phyloP scores from a whole-genome alignment of 306 rosid genomes.

The Argentina anserina region DNA sequence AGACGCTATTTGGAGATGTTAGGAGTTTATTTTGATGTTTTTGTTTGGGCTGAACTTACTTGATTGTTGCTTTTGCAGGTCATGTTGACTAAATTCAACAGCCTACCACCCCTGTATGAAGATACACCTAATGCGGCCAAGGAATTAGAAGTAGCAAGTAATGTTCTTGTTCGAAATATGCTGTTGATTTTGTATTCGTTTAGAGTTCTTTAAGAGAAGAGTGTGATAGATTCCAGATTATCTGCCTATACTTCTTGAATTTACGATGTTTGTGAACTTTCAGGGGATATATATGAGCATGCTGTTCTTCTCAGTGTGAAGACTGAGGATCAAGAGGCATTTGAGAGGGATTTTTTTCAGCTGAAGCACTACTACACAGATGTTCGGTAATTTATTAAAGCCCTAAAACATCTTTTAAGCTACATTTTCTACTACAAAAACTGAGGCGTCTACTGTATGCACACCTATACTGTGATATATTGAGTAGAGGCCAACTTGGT shows the following conservation, averaged over 20 bases:
- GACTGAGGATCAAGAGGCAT: slow-evolving; percentile 90
- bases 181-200: background rate
- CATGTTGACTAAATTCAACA: slow-evolving; percentile 62
- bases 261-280: slow-evolving; percentile 25
- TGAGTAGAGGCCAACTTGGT: background rate
- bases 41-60: background rate
- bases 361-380: slow-evolving; percentile 91
- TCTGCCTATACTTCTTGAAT: background rate
- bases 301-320: slow-evolving; percentile 91
- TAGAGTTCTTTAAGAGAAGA: background rate
- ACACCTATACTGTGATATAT: background rate
- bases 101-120: slow-evolving; percentile 92
- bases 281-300: slow-evolving; percentile 97
- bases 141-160: slow-evolving; percentile 86
- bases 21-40: background rate
- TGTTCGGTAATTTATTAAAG: slow-evolving; percentile 57
- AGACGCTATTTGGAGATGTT: background rate
- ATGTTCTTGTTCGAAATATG: slow-evolving; percentile 26
- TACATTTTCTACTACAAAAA: background rate
- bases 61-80: slow-evolving; percentile 46
- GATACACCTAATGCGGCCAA: slow-evolving; percentile 64
- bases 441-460: background rate
- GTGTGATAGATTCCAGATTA: slow-evolving; percentile 16
- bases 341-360: slow-evolving; percentile 94
- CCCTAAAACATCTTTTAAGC: background rate